Conservation (phyloP, 2,329 filamentous ascomycete genomes). For the Capronia epimyces region DNA sequence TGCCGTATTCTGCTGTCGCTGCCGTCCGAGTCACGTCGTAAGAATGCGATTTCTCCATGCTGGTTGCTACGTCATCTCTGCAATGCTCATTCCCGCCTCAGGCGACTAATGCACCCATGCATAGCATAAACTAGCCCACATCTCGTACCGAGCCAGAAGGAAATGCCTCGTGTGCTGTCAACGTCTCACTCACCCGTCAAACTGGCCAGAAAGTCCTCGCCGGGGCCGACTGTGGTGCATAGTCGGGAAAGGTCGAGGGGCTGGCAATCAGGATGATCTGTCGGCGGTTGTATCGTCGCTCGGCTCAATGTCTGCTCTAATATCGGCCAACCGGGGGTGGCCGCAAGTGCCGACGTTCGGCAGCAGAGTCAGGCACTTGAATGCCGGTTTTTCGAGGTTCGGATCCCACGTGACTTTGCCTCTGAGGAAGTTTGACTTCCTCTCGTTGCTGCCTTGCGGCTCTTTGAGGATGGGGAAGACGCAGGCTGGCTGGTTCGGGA, state of each 20-base stretch:
- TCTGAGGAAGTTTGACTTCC: not conserved
- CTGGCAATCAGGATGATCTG: not conserved
- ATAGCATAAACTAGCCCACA: no score
- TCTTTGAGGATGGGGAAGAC: no score
- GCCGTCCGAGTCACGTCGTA: no score
- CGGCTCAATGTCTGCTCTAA: not conserved
- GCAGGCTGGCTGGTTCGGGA: no score
- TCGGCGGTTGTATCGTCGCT: not conserved
- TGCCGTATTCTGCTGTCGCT: no score
- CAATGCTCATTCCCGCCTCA: no score
- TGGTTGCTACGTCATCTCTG: no score
- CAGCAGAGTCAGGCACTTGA: not conserved
- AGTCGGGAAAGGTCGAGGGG: not conserved
- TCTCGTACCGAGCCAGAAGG: no score
- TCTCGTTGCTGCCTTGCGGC: not conserved
- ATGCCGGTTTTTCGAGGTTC: not conserved
- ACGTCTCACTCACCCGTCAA: not conserved
- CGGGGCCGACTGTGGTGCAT: not conserved
- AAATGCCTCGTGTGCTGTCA: not conserved
- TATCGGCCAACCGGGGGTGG: not conserved
- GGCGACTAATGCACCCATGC: no score
- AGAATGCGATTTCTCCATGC: no score
- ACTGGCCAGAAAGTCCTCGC: not conserved
- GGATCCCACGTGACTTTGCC: not conserved
- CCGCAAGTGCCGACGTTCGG: not conserved